Percentiles rank a stretch among this genome's conserved stretches.
phyloP scores from a whole-genome alignment of 2,329 filamentous ascomycete genomes.

The Botryotinia calthae region DNA sequence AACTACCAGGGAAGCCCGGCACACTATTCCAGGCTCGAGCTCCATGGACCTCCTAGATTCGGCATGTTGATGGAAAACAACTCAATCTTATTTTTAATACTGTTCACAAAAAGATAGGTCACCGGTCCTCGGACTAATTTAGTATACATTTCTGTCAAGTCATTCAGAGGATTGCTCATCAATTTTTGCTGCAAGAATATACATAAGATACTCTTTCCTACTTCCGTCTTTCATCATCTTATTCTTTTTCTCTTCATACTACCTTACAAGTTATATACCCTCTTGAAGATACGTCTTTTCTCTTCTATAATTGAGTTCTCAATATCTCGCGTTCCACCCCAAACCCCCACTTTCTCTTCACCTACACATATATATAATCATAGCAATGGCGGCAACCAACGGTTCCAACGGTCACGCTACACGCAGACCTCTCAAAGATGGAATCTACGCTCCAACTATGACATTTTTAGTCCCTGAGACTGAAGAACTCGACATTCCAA shows the following conservation, averaged over 20 bases:
- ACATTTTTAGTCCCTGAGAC: conserved; percentile 84
- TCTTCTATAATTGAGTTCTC: background rate
- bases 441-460: conserved; percentile 86
- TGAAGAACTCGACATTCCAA: conserved; percentile 78
- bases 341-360: background rate
- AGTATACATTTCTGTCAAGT: background rate
- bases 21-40: background rate
- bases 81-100: conserved; percentile 5
- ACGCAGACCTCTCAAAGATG: conserved; percentile 65
- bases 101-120: background rate
- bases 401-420: conserved; percentile 25
- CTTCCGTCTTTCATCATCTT: background rate
- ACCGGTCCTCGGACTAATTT: conserved; percentile 14
- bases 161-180: background rate
- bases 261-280: background rate
- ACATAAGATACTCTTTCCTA: conserved; percentile 9
- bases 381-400: conserved; percentile 24
- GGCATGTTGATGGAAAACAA: background rate
- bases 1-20: conserved; percentile 1
- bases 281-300: background rate
- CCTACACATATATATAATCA: background rate
- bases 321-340: background rate
- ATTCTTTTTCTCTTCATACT: background rate
- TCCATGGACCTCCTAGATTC: background rate
- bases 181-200: background rate